Conservation (phyloP, 306 rosid genomes). For the Hylodesmum podocarpum region DNA sequence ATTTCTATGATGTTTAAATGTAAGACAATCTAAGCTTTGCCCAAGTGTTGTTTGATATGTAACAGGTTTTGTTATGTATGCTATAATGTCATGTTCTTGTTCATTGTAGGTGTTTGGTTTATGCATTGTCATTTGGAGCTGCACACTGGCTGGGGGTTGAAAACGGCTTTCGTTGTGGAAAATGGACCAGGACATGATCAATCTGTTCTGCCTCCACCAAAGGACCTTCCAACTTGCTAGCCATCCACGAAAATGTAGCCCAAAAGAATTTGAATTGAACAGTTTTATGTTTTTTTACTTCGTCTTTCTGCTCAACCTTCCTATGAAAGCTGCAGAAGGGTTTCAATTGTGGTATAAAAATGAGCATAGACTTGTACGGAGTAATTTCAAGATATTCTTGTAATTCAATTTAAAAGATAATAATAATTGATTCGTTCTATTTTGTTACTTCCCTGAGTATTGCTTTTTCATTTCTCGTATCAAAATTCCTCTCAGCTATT, state of each 20-base stretch:
- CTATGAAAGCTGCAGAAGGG: slow-evolving; percentile 5
- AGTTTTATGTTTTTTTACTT: not conserved
- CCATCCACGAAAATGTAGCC: not conserved
- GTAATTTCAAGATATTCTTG: not conserved
- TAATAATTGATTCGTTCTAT: slow-evolving; percentile 10
- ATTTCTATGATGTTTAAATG: not conserved
- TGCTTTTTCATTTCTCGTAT: not conserved
- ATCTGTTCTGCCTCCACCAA: slow-evolving; percentile 66
- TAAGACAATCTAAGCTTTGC: not conserved
- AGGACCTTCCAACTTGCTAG: slow-evolving; percentile 39
- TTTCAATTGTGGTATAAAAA: not conserved
- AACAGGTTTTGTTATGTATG: not conserved
- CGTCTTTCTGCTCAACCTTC: not conserved
- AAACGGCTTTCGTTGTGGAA: slow-evolving; percentile 75
- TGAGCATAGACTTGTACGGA: not conserved
- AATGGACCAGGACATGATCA: slow-evolving; percentile 62
- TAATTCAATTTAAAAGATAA: slow-evolving; percentile 3
- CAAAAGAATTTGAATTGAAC: not conserved
- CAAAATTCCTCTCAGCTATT: not conserved
- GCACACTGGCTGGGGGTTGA: slow-evolving; percentile 87
- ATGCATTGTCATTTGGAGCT: slow-evolving; percentile 83
- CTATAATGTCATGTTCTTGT: not conserved
- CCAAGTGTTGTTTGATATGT: not conserved
- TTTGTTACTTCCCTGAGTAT: not conserved
- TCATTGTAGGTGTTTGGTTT: slow-evolving; percentile 71